Percentiles rank a stretch among this genome's conserved stretches.
phyloP scores from a whole-genome alignment of 2,329 filamentous ascomycete genomes.

The Trichoderma arundinaceum region DNA sequence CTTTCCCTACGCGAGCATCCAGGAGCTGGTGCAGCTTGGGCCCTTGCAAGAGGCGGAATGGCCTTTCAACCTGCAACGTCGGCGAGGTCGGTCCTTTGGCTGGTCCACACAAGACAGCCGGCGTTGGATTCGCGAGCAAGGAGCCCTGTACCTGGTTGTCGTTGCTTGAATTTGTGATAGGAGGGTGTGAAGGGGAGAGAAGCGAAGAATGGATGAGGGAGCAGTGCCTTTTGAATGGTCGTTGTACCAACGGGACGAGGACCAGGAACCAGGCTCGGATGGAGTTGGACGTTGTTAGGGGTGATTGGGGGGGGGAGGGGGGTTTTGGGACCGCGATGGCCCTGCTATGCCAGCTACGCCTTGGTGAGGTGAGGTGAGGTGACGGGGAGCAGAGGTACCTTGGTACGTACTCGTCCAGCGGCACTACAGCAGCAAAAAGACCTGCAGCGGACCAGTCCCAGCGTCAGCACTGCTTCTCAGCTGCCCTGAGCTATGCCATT shows the following conservation, averaged over 20 bases:
- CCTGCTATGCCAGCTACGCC: conserved; percentile 11
- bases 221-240: conserved; percentile 50
- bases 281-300: conserved; percentile 44
- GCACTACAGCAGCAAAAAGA: background rate
- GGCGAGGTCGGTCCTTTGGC: conserved; percentile 20
- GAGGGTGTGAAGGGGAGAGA: conserved; percentile 42
- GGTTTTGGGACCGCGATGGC: conserved; percentile 20
- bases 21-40: conserved; percentile 17
- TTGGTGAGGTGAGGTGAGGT: conserved; percentile 1
- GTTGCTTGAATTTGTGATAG: conserved; percentile 36
- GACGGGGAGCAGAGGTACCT: background rate
- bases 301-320: conserved; percentile 36
- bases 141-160: conserved; percentile 31
- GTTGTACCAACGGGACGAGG: conserved; percentile 29
- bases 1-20: conserved; percentile 31
- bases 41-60: conserved; percentile 17
- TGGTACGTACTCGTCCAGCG: background rate
- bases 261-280: conserved; percentile 38
- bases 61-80: conserved; percentile 8
- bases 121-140: conserved; percentile 33
- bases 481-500: conserved; percentile 29
- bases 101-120: conserved; percentile 31
- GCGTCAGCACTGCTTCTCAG: conserved; percentile 31
- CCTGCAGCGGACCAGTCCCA: conserved; percentile 24
- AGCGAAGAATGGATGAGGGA: conserved; percentile 44